Evolutionary conservation across 371 early-diverging fungal genomes (phyloP).

Genomic region (Rhizopus delemar): DNA sequence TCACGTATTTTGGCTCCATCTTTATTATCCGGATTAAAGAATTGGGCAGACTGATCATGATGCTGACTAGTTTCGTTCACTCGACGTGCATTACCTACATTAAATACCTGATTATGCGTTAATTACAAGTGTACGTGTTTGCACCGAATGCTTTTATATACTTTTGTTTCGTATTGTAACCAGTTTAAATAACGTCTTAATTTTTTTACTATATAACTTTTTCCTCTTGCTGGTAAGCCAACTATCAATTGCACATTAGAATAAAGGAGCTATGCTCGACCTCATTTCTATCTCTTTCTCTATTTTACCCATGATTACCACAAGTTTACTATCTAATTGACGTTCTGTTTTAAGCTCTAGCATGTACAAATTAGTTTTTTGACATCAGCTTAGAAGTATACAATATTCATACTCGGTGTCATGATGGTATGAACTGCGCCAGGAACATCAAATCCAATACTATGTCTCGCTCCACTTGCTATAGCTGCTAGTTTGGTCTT

Average conservation of each 20-base stretch:
- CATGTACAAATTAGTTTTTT: not conserved
- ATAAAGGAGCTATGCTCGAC: not conserved
- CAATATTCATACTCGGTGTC: conserved; percentile 25
- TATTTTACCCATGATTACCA: conserved; percentile 66
- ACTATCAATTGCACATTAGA: conserved; percentile 38
- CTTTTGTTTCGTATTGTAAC: conserved; percentile 69
- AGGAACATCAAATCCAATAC: conserved; percentile 36
- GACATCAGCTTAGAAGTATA: not conserved
- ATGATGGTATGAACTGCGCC: conserved; percentile 37
- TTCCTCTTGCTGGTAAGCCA: conserved; percentile 88
- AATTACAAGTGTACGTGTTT: no score
- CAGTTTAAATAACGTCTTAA: conserved; percentile 74
- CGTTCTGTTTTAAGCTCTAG: conserved; percentile 27
- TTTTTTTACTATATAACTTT: conserved; percentile 88
- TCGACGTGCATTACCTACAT: conserved; percentile 85
- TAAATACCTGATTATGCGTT: conserved; percentile 60
- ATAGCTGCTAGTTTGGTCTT: not conserved
- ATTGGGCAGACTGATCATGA: conserved; percentile 56
- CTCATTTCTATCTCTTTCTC: not conserved
- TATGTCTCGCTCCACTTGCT: conserved; percentile 13
- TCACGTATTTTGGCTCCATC: conserved; percentile 71
- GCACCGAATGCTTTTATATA: conserved; percentile 15
- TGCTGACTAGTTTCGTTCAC: conserved; percentile 46
- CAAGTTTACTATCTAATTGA: conserved; percentile 54
- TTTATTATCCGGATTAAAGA: conserved; percentile 81